Conservation (phyloP, 2,329 filamentous ascomycete species). For the Aspergillus caelatus region DNA sequence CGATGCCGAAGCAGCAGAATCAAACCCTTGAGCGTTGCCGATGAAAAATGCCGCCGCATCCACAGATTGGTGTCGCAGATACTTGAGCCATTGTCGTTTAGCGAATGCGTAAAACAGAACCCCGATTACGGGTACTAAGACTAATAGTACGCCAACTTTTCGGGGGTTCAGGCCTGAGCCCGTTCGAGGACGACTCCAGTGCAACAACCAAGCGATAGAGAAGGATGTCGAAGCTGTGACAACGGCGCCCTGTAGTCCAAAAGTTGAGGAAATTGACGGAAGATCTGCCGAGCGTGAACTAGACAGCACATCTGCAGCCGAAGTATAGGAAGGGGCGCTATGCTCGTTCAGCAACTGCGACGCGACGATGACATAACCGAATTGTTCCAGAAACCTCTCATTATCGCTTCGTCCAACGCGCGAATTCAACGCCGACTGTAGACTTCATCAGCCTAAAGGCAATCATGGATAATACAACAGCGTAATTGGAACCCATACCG, state of each 20-base stretch:
- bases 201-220: constrained; percentile 66
- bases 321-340: constrained; percentile 44
- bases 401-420: constrained; percentile 75
- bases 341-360: constrained; percentile 80
- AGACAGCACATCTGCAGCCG: constrained; percentile 38
- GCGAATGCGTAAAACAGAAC: constrained; percentile 71
- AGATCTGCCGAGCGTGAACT: constrained; percentile 33
- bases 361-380: constrained; percentile 89
- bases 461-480: neutral
- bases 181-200: constrained; percentile 68
- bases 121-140: constrained; percentile 56
- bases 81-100: constrained; percentile 78
- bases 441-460: neutral
- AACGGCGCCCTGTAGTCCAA: constrained; percentile 67
- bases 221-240: constrained; percentile 67
- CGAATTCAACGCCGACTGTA: constrained; percentile 38
- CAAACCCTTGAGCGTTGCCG: constrained; percentile 75
- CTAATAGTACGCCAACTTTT: constrained; percentile 42
- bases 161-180: constrained; percentile 43
- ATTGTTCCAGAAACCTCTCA: constrained; percentile 84
- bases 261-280: constrained; percentile 45
- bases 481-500: constrained; percentile 39
- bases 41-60: constrained; percentile 70
- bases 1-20: constrained; percentile 74
- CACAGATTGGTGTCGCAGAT: constrained; percentile 74